Evolutionary conservation across 768 basidiomycete genomes (phyloP).

Genomic region (Termitomyces sp.): DNA sequence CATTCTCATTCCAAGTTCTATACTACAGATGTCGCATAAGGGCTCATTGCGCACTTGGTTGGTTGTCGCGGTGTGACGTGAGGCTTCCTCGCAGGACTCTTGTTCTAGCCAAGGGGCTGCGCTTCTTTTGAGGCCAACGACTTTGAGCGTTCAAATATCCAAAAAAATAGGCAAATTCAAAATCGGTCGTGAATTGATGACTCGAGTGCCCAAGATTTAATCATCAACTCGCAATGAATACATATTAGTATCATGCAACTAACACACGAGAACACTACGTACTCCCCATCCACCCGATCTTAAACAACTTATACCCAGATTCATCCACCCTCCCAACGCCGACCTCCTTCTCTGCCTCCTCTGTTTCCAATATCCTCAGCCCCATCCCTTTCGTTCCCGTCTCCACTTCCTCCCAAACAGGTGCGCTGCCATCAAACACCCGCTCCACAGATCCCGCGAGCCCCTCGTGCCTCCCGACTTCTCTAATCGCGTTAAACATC

Average conservation of each 20-base stretch:
- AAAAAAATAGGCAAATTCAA: too few relatives aligned
- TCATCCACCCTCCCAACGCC: slow-evolving; percentile 70
- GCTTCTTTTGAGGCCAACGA: too few relatives aligned
- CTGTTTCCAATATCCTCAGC: slow-evolving; percentile 45
- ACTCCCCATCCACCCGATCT: slow-evolving; percentile 60
- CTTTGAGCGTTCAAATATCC: too few relatives aligned
- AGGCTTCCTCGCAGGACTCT: too few relatives aligned
- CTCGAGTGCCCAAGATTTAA: not conserved
- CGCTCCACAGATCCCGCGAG: slow-evolving; percentile 53
- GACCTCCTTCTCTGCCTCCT: slow-evolving; percentile 44
- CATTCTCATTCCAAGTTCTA: too few relatives aligned
- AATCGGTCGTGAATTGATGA: not conserved
- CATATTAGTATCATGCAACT: not conserved
- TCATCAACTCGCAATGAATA: not conserved
- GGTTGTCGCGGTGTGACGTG: too few relatives aligned
- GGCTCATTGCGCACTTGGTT: too few relatives aligned
- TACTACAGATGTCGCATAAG: too few relatives aligned
- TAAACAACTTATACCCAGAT: slow-evolving; percentile 62
- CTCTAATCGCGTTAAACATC: slow-evolving; percentile 32
- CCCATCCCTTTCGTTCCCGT: slow-evolving; percentile 11
- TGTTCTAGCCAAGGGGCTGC: too few relatives aligned
- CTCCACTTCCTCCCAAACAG: slow-evolving; percentile 1
- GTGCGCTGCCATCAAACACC: slow-evolving; percentile 37
- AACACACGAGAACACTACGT: not conserved
- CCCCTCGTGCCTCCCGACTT: slow-evolving; percentile 59